Conservation (phyloP, 2,329 filamentous ascomycete genomes). For the Verticillium nonalfalfae region DNA sequence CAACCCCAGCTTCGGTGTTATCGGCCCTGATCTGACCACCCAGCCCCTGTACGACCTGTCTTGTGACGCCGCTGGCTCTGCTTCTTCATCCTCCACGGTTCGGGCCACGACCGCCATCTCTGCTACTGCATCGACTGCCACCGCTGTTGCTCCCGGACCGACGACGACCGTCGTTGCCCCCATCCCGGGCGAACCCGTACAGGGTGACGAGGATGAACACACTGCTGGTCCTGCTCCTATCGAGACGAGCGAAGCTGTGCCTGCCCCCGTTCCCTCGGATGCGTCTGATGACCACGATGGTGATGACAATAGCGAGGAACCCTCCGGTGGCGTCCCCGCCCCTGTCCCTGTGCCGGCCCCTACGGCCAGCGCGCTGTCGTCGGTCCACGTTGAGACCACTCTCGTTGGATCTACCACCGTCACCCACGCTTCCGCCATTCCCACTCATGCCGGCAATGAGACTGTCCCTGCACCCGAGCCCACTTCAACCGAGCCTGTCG, state of each 20-base stretch:
- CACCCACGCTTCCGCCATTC: neutral
- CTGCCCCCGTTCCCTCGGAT: constrained; percentile 12
- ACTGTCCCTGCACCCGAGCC: neutral
- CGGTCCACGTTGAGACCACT: neutral
- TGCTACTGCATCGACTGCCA: constrained; percentile 8
- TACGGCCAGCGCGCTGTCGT: neutral
- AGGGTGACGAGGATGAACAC: neutral
- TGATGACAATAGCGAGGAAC: neutral
- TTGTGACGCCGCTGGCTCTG: constrained; percentile 34
- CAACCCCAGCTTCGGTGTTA: constrained; percentile 65
- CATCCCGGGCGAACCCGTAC: constrained; percentile 10
- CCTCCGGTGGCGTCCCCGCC: neutral
- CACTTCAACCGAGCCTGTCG: neutral
- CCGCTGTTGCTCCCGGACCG: constrained; percentile 12
- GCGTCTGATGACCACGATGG: neutral
- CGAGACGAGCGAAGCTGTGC: constrained; percentile 17
- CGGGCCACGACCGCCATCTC: constrained; percentile 13
- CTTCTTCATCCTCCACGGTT: constrained; percentile 6
- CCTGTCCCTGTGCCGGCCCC: neutral
- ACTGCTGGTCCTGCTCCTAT: constrained; percentile 8
- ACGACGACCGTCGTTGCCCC: constrained; percentile 15
- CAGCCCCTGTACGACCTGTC: constrained; percentile 58
- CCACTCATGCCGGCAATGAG: neutral
- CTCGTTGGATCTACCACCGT: neutral
- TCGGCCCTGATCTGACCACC: constrained; percentile 45